Evolutionary conservation across 2,329 filamentous ascomycete species (phyloP), one percentile per base, ranked within the genome.

Genomic region (Microcyclosporella mali): DNA sequence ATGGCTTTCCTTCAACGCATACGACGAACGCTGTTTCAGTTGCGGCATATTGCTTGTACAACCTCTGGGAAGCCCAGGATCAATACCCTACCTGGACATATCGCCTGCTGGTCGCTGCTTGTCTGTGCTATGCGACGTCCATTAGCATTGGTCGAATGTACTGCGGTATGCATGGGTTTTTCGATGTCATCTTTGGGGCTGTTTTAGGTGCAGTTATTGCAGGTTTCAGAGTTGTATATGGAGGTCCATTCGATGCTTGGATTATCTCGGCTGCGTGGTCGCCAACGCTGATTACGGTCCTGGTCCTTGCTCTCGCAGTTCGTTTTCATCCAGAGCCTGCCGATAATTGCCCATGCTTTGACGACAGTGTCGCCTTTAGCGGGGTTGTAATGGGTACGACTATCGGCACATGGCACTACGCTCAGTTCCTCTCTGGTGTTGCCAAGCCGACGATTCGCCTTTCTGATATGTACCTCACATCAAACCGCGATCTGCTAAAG

Each of bases 141-240:
- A 97, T 98, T 59, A 78, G 95, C 31, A 71, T 97, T 49, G 92
- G 92, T 4, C 81, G 92, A 15, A 72, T 98, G 28, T 97, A 98
- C 70, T 98, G 92, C 61, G 92, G 92, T 48, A 98, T 98, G 92
- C 92, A 98, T 67, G 92, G 92, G 9, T 95, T 97, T 67, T 73
- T 92, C 33, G 92, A 98, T 65, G 88, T 97, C 17, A 68, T 92
- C 11, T 66, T 92, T 43, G 92, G 92, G 6, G 87, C 84, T 41
- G 56, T 81, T 11, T 74, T 95, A 43, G 92, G 92, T 25, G 83
- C 81, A 9, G 66, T 76, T 4, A 73, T 84, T 28, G 76, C 76
- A 2, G 64, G 72, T 15, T 57, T 75, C 15, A 77, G 82, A 55
- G 75, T 76, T 46, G 51, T 66, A 6, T 78, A 68, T 43, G 78